A percentile compares a stretch with the other conserved stretches of the same genome.
phyloP scores from a whole-genome alignment of 192 early-diverging fungal species.

The Endogone sp. region DNA sequence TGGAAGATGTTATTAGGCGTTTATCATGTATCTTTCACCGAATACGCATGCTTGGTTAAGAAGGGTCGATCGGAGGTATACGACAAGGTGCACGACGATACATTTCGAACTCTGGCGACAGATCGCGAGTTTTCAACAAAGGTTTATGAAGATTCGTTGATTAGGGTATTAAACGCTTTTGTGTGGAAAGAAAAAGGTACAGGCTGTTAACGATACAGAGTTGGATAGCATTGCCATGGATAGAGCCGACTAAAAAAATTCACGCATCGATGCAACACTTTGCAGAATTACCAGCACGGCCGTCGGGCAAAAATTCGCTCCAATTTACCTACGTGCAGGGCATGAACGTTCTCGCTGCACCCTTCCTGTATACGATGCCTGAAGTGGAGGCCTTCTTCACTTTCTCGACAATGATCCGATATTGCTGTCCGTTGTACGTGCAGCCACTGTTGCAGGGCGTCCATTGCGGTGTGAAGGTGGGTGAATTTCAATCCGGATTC shows the following conservation, averaged over 20 bases:
- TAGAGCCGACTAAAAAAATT: no score
- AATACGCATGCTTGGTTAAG: conserved; percentile 69
- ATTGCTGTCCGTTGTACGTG: conserved; percentile 90
- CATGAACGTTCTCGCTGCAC: conserved; percentile 91
- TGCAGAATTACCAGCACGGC: conserved; percentile 7
- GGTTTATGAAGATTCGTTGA: conserved; percentile 70
- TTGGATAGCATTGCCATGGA: not conserved
- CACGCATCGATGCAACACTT: no score
- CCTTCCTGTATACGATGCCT: conserved; percentile 88
- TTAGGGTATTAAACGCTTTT: conserved; percentile 82
- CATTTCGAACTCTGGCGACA: conserved; percentile 78
- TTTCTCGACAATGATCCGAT: conserved; percentile 83
- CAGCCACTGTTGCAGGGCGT: conserved; percentile 86
- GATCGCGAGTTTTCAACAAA: conserved; percentile 68
- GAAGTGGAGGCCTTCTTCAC: conserved; percentile 90
- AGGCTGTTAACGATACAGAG: not conserved
- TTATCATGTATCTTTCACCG: conserved; percentile 62
- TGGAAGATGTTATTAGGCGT: conserved; percentile 79
- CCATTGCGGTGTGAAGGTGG: conserved; percentile 83
- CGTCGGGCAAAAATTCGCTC: conserved; percentile 24
- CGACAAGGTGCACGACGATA: conserved; percentile 88
- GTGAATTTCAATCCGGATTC: not conserved
- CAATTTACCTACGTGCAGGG: conserved; percentile 86
- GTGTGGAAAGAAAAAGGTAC: conserved; percentile 80
- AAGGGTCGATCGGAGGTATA: conserved; percentile 68